A percentile compares a stretch with the other conserved stretches of the same genome.
Conservation (phyloP, 139 green algal species). For the Micractinium sp. region DNA sequence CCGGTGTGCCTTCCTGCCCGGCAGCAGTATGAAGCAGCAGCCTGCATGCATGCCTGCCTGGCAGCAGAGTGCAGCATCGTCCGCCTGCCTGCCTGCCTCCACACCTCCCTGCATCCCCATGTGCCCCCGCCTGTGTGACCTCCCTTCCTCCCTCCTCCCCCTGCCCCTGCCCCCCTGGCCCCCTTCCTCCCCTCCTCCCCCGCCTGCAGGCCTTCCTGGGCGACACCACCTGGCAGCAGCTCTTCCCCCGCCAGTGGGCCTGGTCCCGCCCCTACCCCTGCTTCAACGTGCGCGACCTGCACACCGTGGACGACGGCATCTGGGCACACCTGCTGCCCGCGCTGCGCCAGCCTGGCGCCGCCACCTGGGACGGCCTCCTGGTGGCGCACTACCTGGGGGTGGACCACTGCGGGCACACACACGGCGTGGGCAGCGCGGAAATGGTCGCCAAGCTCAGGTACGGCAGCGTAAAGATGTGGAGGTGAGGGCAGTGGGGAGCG, state of each 20-base stretch:
- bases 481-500: background rate
- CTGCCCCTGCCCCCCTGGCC: background rate
- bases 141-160: background rate
- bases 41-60: too few species aligned
- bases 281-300: constrained; percentile 93
- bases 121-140: too few species aligned
- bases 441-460: constrained; percentile 88
- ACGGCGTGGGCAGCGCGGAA: constrained; percentile 64
- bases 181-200: background rate
- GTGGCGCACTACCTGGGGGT: constrained; percentile 95
- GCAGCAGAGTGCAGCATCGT: too few species aligned
- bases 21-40: too few species aligned
- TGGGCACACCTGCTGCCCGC: constrained; percentile 59
- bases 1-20: too few species aligned
- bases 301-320: constrained; percentile 95
- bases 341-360: constrained; percentile 21
- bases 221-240: constrained; percentile 93
- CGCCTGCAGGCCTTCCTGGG: constrained; percentile 72
- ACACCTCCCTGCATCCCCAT: too few species aligned
- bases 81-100: too few species aligned
- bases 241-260: constrained; percentile 75
- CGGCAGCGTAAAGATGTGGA: background rate
- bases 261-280: constrained; percentile 82
- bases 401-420: constrained; percentile 93
- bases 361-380: constrained; percentile 86